Evolutionary conservation across 2,329 filamentous ascomycete species (phyloP).

Genomic region (Fusarium sp.): DNA sequence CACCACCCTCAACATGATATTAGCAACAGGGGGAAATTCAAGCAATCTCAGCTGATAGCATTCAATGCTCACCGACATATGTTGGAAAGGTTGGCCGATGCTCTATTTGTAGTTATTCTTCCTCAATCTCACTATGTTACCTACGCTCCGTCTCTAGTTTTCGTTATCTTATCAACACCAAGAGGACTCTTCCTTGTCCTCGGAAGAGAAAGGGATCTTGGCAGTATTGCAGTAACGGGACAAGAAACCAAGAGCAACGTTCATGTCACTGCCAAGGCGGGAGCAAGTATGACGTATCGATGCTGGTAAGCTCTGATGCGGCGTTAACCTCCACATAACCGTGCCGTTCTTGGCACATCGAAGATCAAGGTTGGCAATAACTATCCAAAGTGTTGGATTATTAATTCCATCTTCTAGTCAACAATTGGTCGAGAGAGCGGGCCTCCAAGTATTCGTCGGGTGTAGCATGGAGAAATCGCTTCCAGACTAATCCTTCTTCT

Average conservation of each 20-base stretch:
- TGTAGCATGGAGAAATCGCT: neutral
- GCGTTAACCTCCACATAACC: neutral
- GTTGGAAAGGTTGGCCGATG: too few species aligned
- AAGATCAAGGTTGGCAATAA: neutral
- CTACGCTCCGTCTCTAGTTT: too few species aligned
- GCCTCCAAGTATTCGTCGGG: neutral
- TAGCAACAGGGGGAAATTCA: too few species aligned
- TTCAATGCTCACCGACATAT: too few species aligned
- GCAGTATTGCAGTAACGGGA: neutral
- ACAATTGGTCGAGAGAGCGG: neutral
- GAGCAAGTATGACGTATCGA: neutral
- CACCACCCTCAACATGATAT: neutral
- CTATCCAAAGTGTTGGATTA: neutral
- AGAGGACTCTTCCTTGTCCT: neutral
- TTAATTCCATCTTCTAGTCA: too few species aligned
- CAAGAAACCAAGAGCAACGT: neutral
- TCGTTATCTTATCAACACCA: too few species aligned
- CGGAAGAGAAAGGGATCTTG: neutral
- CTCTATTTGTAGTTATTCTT: too few species aligned
- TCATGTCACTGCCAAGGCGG: neutral
- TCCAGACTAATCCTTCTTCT: neutral
- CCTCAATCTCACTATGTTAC: too few species aligned
- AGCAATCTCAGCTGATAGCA: too few species aligned
- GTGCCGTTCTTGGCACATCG: neutral
- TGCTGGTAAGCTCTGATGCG: neutral